Evolutionary conservation across 176 grass and related monocot genomes (phyloP), one percentile per base, ranked within the genome.

Genomic region (Bothriochloa decipiens): DNA sequence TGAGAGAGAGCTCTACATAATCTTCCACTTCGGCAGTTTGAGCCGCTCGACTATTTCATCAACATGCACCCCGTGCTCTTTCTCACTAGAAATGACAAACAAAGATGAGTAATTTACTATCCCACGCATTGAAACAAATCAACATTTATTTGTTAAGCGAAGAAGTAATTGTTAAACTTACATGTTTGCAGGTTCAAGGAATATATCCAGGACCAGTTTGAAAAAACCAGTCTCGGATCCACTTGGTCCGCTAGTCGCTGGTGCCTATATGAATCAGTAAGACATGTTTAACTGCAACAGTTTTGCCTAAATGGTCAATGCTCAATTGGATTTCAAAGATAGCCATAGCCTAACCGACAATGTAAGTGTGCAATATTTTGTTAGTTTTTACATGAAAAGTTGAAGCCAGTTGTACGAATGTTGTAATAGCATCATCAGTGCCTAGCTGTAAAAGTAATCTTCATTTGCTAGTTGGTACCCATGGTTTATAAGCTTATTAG

Each of bases 11-110:
- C 0, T 49, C 25, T 73, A 73, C 93, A 61, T 85, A 69, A 95
- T 86, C 57, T 93, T 95, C 14, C 23, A n/a, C 46, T 37, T 65
- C 11, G 93, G 69, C 25, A 92, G 39, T 29, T 79, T 85, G 37
- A 95, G 77, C 43, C 78, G 80, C 70, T 87, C 88, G 47, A 69
- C 35, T 70, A 98, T 84, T 90, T 98, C 93, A 80, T 95, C 89
- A 6, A 92, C 3, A 75, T 98, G 96, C 42, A 98, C 85, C 9
- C 96, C 96, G 20, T 98, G 93, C 22, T 95, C 93, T 33, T 47
- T 95, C 17, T 82, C 83, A 10, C 93, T 98, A 85, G 53, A 64
- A 41, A 52, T 36, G 1, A 4, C 60, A 8, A 76, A 55, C 16
- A 36, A 68, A 63, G 8, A 81, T 64, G 42, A 74, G n/a, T 0